Base-by-base conservation (phyloP, 164 flowering plant species). In the Piper longum region DNA sequence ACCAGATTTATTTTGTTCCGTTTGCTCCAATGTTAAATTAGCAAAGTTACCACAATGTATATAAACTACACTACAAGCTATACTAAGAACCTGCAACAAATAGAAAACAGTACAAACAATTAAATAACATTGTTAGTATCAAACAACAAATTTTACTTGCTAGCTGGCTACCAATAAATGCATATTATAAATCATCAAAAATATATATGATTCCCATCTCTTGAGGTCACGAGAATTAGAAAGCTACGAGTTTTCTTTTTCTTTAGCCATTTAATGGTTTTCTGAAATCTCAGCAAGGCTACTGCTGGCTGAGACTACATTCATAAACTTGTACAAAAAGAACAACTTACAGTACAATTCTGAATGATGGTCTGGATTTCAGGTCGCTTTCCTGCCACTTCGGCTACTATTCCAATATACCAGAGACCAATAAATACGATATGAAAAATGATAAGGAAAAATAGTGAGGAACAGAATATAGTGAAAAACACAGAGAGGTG, bases 21-120 rank as follows among this genome's bases (percentile, higher is more conserved):
- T 82, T 87, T 61, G 80, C 89, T 86, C 84, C 82, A 66, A 82
- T 73, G 72, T 85, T 73, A 79, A 48, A 66, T 79, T 72, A 70
- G 92, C 96, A 67, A 81, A 88, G 68, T 95, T 95, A 64, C 96
- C 98, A 79, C 99, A 95, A 64, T 91, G 96, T 78, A 91, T 89
- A 77, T 95, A 91, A 72, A 95, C 91, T 66, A 95, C 90, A 83
- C 96, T 89, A 80, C 99, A 95, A 39, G 97, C 97, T 66, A 95
- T 73, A 75, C 99, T 95, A 56, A 95, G 66, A 57, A 95, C 99
- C 99, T 95, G 79, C 74, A 78, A 54, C 36, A 26, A 11, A 16
- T 26, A 69, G 12, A 54, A 54, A 41, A 41, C 56, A 62, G 40
- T 64, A 69, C 4, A 65, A 8, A 14, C 54, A 16, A 26, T 17